Conservation (phyloP, 73 alveolate species). For the Urostyla sp. region DNA sequence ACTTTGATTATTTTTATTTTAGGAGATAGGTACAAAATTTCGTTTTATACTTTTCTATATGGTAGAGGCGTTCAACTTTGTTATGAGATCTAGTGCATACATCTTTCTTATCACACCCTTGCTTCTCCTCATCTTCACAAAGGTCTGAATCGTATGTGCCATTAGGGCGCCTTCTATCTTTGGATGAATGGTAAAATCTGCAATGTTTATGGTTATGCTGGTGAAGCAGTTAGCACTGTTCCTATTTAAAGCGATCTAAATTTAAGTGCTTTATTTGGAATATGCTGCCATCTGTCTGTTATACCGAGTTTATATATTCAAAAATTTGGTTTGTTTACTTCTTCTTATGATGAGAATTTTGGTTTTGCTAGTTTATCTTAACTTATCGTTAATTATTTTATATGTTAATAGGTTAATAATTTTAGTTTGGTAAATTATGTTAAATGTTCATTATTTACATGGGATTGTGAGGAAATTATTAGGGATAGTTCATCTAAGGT, state of each 20-base stretch:
- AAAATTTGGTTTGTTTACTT: too few species aligned
- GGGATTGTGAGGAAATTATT: too few species aligned
- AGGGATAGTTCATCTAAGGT: too few species aligned
- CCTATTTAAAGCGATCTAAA: constrained; percentile 16
- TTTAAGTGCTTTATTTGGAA: constrained; percentile 28
- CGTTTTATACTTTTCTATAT: constrained; percentile 45
- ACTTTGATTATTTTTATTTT: constrained; percentile 11
- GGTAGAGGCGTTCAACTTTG: constrained; percentile 39
- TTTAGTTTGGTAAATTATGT: too few species aligned
- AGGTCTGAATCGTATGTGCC: constrained; percentile 56
- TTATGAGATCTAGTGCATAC: constrained; percentile 32
- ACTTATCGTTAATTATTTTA: too few species aligned
- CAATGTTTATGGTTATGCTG: constrained; percentile 84
- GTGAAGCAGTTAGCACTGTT: constrained; percentile 9
- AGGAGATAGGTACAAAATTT: constrained; percentile 42
- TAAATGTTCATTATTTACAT: too few species aligned
- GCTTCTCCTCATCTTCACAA: constrained; percentile 69
- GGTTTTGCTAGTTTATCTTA: too few species aligned
- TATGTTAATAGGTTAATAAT: too few species aligned
- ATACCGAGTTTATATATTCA: too few species aligned
- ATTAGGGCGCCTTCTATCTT: constrained; percentile 71
- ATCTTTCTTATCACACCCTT: constrained; percentile 71
- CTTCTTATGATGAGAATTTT: too few species aligned
- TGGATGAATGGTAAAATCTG: constrained; percentile 71
- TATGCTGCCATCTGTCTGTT: too few species aligned